A percentile compares a stretch with the other conserved stretches of the same genome.
Evolutionary conservation across 257 asterid species (phyloP).

Genomic region (Echium plantagineum): DNA sequence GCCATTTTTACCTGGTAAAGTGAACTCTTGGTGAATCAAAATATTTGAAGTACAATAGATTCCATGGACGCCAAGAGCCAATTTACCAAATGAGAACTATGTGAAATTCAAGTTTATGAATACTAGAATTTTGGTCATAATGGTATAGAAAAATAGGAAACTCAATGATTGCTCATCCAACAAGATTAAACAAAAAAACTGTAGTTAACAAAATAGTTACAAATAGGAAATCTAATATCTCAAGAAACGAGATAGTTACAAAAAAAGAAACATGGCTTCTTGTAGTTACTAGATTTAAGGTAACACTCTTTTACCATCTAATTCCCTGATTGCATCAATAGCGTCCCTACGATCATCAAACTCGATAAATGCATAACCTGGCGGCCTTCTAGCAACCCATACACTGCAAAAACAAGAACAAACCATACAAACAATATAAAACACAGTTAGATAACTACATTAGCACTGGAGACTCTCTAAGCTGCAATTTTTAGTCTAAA

Average conservation of each 20-base stretch:
- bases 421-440: too few species aligned
- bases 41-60: not conserved
- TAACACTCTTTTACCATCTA: constrained; percentile 33
- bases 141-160: too few species aligned
- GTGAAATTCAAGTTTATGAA: too few species aligned
- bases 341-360: constrained; percentile 52
- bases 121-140: too few species aligned
- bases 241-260: too few species aligned
- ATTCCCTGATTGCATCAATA: constrained; percentile 34
- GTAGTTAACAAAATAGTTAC: too few species aligned
- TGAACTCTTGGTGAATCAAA: not conserved
- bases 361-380: constrained; percentile 60
- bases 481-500: not conserved
- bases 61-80: not conserved
- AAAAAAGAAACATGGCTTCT: not conserved
- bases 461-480: not conserved
- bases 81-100: too few species aligned
- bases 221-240: not conserved
- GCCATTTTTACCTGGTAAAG: constrained; percentile 46
- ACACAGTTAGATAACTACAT: not conserved
- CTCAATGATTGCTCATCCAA: too few species aligned
- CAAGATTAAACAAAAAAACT: too few species aligned
- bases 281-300: not conserved
- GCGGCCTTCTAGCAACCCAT: constrained; percentile 65
- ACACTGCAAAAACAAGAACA: constrained; percentile 24